Evolutionary conservation across 805 yeast species (phyloP), one percentile per base, ranked within the genome.

Genomic region (Lipomyces oligophaga): DNA sequence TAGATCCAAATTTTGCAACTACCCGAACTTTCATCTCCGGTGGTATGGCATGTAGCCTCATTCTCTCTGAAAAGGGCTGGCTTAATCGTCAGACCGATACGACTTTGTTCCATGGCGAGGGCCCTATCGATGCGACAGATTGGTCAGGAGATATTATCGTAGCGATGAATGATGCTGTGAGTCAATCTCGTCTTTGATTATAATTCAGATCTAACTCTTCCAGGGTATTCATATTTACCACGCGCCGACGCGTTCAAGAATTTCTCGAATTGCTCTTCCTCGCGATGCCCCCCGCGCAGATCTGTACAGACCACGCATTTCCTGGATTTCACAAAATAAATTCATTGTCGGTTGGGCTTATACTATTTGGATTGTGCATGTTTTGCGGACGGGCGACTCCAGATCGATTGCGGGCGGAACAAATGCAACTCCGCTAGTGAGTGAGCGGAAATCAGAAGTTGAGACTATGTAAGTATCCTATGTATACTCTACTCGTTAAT

Each of bases 81-180:
- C 68, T 93, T 5, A 95, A 95, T 1, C 80, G 81, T 50, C 73
- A 96, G 47, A 71, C 73, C 2, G 97, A 93, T 58, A 71, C 78
- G 0, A 66, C 75, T 0, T 47, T 93, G 4, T 83, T 80, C 20
- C 72, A 76, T 36, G 77, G 74, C 5, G 67, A 74, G 35, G 88
- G 89, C 0, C 81, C 95, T 0, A 78, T 93, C 4, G 81, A 86
- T 5, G 77, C 81, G 19, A 69, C 90, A 3, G 73, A 74, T 47
- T 72, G 80, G 46, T 61, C 83, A 2, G 83, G 80, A 41, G 84
- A 81, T 50, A 63, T 87, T 13, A 57, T 88, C 1, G 58, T 90
- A 2, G 88, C 96, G 94, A 79, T 88, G 72, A 84, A 83, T 60
- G 95, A 86, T 52, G 67, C 69, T 11, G 97, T 97, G 0, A 79